These are phyloP conservation scores for Lepidium aucheri DNA, from an alignment of 345 rosid species.

Conservation along the genomic window DNA sequence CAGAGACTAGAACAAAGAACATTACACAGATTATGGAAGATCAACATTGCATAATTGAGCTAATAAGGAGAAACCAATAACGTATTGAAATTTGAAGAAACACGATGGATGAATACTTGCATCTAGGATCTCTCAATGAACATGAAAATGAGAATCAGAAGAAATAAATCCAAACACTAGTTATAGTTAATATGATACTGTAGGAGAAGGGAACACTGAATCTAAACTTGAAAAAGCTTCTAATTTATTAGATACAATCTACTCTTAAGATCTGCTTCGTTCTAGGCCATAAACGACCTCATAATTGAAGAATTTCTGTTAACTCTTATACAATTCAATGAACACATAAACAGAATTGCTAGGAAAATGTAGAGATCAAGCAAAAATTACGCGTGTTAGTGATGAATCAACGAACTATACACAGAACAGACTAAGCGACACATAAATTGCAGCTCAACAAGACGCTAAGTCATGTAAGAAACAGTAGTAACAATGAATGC, in stretches of 20 bases:
- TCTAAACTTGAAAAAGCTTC: neutral
- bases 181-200: neutral
- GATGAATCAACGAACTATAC: neutral
- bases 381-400: neutral
- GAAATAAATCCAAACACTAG: neutral
- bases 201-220: neutral
- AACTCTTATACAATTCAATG: neutral
- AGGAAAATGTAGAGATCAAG: neutral
- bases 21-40: neutral
- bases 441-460: neutral
- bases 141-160: neutral
- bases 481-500: neutral
- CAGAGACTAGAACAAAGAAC: conserved; percentile 44
- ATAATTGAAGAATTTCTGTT: neutral
- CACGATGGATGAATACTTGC: neutral
- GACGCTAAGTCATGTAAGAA: neutral
- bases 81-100: neutral
- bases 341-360: neutral
- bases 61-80: neutral
- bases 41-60: neutral
- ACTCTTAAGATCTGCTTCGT: neutral
- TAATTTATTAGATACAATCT: neutral
- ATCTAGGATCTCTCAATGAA: neutral
- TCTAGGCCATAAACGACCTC: neutral
- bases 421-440: neutral